These are phyloP conservation scores for Dacryopinax spathularia DNA, from an alignment of 768 basidiomycete species.

Conservation along the genomic window DNA sequence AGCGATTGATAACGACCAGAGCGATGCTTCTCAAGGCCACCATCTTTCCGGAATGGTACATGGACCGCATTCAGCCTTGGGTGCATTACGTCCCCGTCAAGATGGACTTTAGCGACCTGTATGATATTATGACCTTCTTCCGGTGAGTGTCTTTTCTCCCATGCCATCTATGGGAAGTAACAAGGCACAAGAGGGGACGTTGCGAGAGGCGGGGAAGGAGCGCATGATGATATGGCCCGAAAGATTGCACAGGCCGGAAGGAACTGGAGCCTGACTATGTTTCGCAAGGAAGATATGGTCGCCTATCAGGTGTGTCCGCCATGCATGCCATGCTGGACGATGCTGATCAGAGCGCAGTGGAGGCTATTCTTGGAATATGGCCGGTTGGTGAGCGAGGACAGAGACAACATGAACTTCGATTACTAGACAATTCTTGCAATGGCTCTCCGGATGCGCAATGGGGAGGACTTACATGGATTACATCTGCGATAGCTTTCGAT, in stretches of 20 bases:
- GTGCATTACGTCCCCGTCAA: constrained; percentile 25
- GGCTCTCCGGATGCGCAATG: background rate
- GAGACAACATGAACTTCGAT: constrained; percentile 28
- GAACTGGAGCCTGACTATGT: constrained; percentile 43
- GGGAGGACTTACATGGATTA: background rate
- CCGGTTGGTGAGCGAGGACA: constrained; percentile 36
- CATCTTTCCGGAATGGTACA: constrained; percentile 18
- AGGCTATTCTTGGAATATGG: constrained; percentile 39
- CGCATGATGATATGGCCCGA: constrained; percentile 44
- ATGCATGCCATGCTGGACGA: background rate
- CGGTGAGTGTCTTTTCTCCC: background rate
- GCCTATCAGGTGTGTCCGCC: constrained; percentile 38
- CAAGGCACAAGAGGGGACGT: constrained; percentile 1
- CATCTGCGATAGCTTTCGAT: background rate
- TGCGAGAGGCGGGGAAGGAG: constrained; percentile 28
- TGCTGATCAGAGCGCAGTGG: background rate
- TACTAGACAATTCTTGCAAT: background rate
- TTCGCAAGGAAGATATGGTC: constrained; percentile 45
- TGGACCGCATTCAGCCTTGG: constrained; percentile 1
- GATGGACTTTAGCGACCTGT: constrained; percentile 27
- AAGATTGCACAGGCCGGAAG: constrained; percentile 44
- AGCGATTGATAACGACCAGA: constrained; percentile 23
- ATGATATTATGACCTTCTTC: constrained; percentile 25
- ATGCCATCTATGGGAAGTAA: too few relatives aligned
- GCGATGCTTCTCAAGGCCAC: constrained; percentile 23